A percentile compares a stretch with the other conserved stretches of the same genome.
Conservation (phyloP, 129 eudicot genomes). For the Saposhnikovia divaricata region DNA sequence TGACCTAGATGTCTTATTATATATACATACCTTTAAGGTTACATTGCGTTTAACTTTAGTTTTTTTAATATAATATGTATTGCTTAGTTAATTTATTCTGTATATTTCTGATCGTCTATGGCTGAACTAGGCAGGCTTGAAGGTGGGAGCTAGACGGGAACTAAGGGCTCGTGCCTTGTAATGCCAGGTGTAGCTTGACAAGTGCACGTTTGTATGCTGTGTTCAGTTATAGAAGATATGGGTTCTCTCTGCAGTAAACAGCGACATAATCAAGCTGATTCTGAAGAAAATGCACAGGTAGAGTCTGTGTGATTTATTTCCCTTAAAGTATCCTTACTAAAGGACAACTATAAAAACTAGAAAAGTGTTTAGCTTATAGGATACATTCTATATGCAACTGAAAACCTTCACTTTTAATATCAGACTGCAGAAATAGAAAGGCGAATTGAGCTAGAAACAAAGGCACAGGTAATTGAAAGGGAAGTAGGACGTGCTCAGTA, state of each 20-base stretch:
- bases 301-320: neutral
- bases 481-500: neutral
- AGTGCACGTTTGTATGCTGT: conserved; percentile 38
- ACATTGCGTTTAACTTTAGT: neutral
- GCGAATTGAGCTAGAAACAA: conserved; percentile 92
- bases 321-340: neutral
- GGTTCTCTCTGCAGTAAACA: conserved; percentile 82
- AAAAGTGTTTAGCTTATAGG: neutral
- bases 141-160: conserved; percentile 10
- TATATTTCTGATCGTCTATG: neutral
- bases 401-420: neutral
- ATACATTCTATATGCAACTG: neutral
- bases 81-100: neutral
- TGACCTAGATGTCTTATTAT: neutral
- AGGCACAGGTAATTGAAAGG: conserved; percentile 33
- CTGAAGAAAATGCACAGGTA: conserved; percentile 79
- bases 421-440: conserved; percentile 93
- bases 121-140: neutral
- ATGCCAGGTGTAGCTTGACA: conserved; percentile 36
- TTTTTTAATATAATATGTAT: neutral
- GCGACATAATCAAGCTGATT: conserved; percentile 49
- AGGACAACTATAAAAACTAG: neutral
- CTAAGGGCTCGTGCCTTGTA: conserved; percentile 16
- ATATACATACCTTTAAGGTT: neutral
- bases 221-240: conserved; percentile 36